A percentile compares a stretch with the other conserved stretches of the same genome.
Conservation (phyloP, 768 basidiomycete species). For the Suillus subluteus region DNA sequence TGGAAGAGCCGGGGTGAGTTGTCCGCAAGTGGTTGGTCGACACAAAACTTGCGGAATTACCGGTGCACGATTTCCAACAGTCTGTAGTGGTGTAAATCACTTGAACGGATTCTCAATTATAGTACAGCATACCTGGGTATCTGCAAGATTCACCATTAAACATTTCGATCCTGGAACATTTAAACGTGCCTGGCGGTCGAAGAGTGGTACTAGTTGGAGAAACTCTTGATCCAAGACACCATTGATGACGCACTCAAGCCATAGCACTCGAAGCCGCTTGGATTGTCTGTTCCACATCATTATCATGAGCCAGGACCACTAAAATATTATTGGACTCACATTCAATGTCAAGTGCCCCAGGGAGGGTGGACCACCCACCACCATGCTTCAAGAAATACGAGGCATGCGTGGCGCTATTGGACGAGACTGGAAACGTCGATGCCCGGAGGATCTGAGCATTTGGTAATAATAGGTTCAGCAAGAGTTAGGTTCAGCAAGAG, state of each 20-base stretch:
- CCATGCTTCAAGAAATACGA: constrained; percentile 40
- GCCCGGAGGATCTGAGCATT: constrained; percentile 45
- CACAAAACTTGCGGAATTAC: constrained; percentile 37
- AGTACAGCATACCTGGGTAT: constrained; percentile 12
- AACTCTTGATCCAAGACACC: constrained; percentile 60
- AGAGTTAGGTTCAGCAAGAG: constrained; percentile 11
- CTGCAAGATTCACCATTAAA: not conserved
- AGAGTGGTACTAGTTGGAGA: constrained; percentile 56
- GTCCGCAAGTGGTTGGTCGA: constrained; percentile 41
- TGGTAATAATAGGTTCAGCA: constrained; percentile 16
- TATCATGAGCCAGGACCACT: not conserved
- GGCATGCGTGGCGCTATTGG: constrained; percentile 40
- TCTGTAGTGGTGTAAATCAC: constrained; percentile 42
- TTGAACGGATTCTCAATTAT: constrained; percentile 3
- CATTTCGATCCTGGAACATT: not conserved
- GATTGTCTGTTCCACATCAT: constrained; percentile 42
- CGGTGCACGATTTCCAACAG: constrained; percentile 44
- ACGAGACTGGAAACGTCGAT: constrained; percentile 50
- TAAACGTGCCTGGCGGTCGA: constrained; percentile 43
- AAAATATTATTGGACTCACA: constrained; percentile 25
- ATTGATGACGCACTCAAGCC: constrained; percentile 52
- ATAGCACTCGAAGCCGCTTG: constrained; percentile 53
- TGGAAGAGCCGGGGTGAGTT: constrained; percentile 35
- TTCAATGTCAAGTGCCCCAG: constrained; percentile 43
- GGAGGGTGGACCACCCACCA: constrained; percentile 43